phyloP scores from a whole-genome alignment of 1,284 basidiomycete genomes.

The Prillingera fragicola region DNA sequence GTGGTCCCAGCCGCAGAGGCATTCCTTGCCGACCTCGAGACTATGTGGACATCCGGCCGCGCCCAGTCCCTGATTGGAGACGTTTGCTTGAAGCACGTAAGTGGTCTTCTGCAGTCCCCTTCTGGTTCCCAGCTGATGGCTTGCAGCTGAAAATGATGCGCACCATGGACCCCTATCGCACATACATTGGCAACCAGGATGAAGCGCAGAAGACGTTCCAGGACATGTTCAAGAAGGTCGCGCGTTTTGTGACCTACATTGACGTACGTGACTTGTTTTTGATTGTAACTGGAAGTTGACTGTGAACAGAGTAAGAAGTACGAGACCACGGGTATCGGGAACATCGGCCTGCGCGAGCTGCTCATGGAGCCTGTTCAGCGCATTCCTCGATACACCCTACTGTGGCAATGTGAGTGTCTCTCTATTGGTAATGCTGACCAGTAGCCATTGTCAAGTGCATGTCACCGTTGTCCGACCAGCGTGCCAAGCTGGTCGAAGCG shows the following conservation, averaged over 20 bases:
- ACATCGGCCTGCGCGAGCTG: constrained; percentile 85
- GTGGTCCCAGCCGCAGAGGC: constrained; percentile 80
- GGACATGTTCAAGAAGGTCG: constrained; percentile 69
- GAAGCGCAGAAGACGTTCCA: constrained; percentile 87
- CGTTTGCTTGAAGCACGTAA: constrained; percentile 68
- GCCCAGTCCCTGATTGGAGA: constrained; percentile 67
- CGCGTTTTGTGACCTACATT: constrained; percentile 70
- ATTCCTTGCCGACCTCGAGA: constrained; percentile 78
- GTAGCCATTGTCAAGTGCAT: constrained; percentile 76
- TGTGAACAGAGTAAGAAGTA: constrained; percentile 73
- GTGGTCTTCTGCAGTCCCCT: constrained; percentile 14
- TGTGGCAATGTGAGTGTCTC: constrained; percentile 62
- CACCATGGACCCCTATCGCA: constrained; percentile 84
- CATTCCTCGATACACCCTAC: constrained; percentile 88
- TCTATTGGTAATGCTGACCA: background rate
- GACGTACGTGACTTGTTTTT: constrained; percentile 62
- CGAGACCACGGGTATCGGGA: constrained; percentile 69
- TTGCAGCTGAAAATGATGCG: constrained; percentile 62
- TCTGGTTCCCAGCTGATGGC: background rate
- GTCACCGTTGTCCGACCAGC: constrained; percentile 67
- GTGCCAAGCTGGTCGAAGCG: constrained; percentile 76
- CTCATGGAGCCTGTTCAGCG: constrained; percentile 99
- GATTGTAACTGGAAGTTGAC: background rate
- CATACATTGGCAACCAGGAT: constrained; percentile 87
- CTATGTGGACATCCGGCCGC: constrained; percentile 56